Percentiles rank a stretch among this genome's conserved stretches.
Conservation (phyloP, 495 filamentous ascomycete genomes). For the Xylaria curta region DNA sequence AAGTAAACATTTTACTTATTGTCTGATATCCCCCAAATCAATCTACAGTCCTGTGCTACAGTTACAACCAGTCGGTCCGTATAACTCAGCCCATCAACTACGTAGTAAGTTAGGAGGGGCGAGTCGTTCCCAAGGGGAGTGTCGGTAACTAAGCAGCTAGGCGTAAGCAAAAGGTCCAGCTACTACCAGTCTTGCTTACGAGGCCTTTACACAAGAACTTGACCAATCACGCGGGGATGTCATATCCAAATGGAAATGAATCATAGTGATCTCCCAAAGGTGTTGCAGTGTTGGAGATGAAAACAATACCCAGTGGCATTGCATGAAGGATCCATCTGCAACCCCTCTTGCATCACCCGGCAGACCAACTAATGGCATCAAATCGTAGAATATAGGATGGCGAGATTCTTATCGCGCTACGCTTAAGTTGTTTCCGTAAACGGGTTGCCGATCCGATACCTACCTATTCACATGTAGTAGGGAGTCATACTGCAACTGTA, state of each 20-base stretch:
- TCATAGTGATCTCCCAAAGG: not conserved
- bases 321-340: not conserved
- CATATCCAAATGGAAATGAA: not conserved
- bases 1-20: too few species aligned
- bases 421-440: not conserved
- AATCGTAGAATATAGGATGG: not conserved
- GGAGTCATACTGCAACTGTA: not conserved
- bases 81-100: too few species aligned
- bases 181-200: too few species aligned
- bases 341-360: not conserved
- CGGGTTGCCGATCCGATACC: not conserved
- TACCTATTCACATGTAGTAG: not conserved
- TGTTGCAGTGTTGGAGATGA: not conserved
- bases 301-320: not conserved
- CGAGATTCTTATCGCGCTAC: not conserved
- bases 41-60: too few species aligned
- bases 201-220: too few species aligned
- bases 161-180: too few species aligned
- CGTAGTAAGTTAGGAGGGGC: too few species aligned
- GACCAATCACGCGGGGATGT: not conserved
- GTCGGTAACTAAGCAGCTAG: too few species aligned
- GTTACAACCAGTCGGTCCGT: not conserved
- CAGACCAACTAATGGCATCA: not conserved
- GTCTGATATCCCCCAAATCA: too few species aligned
- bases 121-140: too few species aligned